Evolutionary conservation across 345 rosid species (phyloP).

Genomic region (Brassica nigra): DNA sequence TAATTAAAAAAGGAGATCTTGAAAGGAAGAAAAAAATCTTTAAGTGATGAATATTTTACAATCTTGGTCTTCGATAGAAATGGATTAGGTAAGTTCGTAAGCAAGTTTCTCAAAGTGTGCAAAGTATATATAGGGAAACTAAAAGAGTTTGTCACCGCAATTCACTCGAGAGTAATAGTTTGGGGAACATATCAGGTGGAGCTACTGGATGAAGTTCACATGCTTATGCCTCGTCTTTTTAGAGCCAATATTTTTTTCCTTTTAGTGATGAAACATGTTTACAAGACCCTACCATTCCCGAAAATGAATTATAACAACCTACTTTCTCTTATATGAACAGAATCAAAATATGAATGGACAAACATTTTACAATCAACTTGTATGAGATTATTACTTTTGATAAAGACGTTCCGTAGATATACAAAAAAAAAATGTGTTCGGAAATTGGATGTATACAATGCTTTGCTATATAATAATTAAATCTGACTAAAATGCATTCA

Average conservation of each 20-base stretch:
- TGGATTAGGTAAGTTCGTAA: conserved; percentile 21
- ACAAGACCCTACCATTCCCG: not conserved
- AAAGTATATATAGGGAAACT: conserved; percentile 35
- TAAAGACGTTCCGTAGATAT: not conserved
- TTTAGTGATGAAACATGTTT: not conserved
- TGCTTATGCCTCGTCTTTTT: not conserved
- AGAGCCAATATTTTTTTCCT: not conserved
- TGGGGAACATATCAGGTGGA: not conserved
- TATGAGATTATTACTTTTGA: not conserved
- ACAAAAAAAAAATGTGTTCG: not conserved
- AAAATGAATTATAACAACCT: not conserved
- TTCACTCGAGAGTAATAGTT: not conserved
- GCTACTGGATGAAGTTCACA: not conserved
- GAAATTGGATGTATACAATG: not conserved
- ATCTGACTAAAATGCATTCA: not conserved
- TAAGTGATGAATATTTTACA: conserved; percentile 8
- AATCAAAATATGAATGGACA: not conserved
- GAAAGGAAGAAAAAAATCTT: not conserved
- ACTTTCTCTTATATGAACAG: not conserved
- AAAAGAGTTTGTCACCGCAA: conserved; percentile 22
- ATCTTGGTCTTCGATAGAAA: conserved; percentile 15
- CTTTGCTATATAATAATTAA: not conserved
- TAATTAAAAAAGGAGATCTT: not conserved
- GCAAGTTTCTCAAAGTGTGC: conserved; percentile 17
- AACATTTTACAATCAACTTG: not conserved